Base-by-base conservation (phyloP, 129 eudicot species). In the Solidago caesia region DNA sequence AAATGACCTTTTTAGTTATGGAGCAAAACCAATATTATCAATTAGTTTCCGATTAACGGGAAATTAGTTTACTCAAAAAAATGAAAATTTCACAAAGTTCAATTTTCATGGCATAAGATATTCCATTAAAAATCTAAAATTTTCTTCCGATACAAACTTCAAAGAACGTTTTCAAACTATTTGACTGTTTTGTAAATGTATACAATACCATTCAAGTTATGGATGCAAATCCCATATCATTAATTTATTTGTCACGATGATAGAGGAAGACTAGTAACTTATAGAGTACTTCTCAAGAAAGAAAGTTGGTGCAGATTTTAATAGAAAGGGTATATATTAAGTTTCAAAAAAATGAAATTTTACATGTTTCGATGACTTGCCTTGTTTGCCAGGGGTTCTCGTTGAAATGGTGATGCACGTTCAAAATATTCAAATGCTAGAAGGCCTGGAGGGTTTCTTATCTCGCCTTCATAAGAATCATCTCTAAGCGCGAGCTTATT, bases 351-450 rank as follows among this genome's bases (percentile, higher is more conserved):
- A 26, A 43, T 26, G 4, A 5, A 58, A 77, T 57, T 57, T 33
- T 6, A 43, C 68, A 64, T 9, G 64, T 47, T 33, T 33, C 48
- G 2, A 51, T 44, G 46, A 76, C 88, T 78, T 71, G 77, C 98
- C 96, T 88, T 93, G 71, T 80, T 89, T 63, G 91, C 89, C 46
- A 93, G 78, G 47, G 98, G 96, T 78, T 83, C 96, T 43, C 97
- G 98, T 61, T 73, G 73, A 84, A 62, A 89, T 0, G 98, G 98
- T 4, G 77, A 86, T 57, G 83, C 85, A 39, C 59, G 83, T 82
- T 88, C 98, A 21, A 90, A 90, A 71, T 90, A 88, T 52, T 93
- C 92, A 46, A 86, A 90, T 2, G 84, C 14, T 75, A 92, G 87
- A 15, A 70, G 83, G 70, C 97, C 91, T n/a, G 91, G 91, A 69